Base-by-base conservation (phyloP, 2,329 filamentous ascomycete species). In the Davidsoniella virescens region DNA sequence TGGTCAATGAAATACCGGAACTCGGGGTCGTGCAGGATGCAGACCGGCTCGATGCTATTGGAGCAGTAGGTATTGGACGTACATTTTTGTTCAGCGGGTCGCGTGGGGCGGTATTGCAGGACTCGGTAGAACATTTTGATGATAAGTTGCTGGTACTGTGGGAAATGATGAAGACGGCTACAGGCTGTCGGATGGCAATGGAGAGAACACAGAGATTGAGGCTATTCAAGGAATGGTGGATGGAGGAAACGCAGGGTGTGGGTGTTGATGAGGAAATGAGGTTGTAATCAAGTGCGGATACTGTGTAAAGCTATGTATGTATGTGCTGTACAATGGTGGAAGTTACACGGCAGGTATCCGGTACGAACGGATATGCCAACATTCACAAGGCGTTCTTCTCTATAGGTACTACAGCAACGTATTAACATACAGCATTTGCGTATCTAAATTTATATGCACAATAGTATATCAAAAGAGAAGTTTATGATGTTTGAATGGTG, bases 21-120 rank as follows among this genome's bases (percentile, higher is more conserved):
- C 59, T 68, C 33, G 87, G 78, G 0, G 76, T 94, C 44, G 87
- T 95, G 29, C 88, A 95, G 65, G 90, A 95, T 63, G 88, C 88
- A 3, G 90, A 95, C 67, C 73, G 88, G 5, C 69, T 96, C n/a
- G 90, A 96, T 65, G 84, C 87, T 3, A 80, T 95, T 46, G 90
- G 88, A 1, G 86, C 84, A 0, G 76, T 95, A 26, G 90, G 90
- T 0, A 80, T 94, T 51, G 88, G 77, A 2, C 70, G 90, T 41
- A 77, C 60, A 5, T 68, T 68, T 57, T 60, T 64, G 3, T 95
- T 79, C 62, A 78, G 82, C 0, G 87, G 82, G 0, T 81, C 79
- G 9, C 77, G 73, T 62, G 62, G 63, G 4, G 66, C 69, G 20
- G 72, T 70, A 41, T 66, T 93, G 70, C 70, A 71, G 38, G 74